Percentiles rank a stretch among this genome's conserved stretches.
Conservation (phyloP, 2,329 filamentous ascomycete genomes). For the Cadophora gregata region DNA sequence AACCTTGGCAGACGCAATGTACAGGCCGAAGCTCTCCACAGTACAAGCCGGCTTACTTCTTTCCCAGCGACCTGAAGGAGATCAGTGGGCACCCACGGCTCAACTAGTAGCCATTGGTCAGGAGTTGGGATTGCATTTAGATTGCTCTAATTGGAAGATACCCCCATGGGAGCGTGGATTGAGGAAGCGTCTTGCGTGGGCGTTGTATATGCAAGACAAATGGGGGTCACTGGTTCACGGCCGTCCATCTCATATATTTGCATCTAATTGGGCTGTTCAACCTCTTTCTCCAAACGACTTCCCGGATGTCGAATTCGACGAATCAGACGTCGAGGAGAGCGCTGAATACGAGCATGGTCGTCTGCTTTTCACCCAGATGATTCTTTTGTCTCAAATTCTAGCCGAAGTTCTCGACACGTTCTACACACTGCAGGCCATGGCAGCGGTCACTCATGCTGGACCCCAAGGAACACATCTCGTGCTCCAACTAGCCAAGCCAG, state of each 20-base stretch:
- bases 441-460: slow-evolving; percentile 69
- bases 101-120: slow-evolving; percentile 87
- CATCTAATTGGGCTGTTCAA: slow-evolving; percentile 77
- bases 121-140: slow-evolving; percentile 86
- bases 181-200: slow-evolving; percentile 87
- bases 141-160: slow-evolving; percentile 87
- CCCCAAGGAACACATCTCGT: slow-evolving; percentile 74
- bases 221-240: slow-evolving; percentile 88
- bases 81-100: slow-evolving; percentile 84
- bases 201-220: slow-evolving; percentile 92
- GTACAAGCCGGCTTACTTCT: slow-evolving; percentile 79
- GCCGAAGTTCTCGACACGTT: slow-evolving; percentile 83
- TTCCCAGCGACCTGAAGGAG: slow-evolving; percentile 76
- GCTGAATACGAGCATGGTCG: slow-evolving; percentile 70
- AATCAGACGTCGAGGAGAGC: slow-evolving; percentile 64
- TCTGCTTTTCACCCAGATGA: slow-evolving; percentile 76
- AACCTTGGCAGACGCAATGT: slow-evolving; percentile 77
- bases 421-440: slow-evolving; percentile 79
- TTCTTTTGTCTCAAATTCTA: slow-evolving; percentile 75
- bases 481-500: slow-evolving; percentile 77
- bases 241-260: slow-evolving; percentile 76
- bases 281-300: slow-evolving; percentile 71
- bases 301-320: slow-evolving; percentile 72
- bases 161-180: slow-evolving; percentile 86
- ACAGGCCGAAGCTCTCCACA: slow-evolving; percentile 80